Base-by-base conservation (phyloP, 2,329 filamentous ascomycete genomes). In the Sporothrix euskadiensis region DNA sequence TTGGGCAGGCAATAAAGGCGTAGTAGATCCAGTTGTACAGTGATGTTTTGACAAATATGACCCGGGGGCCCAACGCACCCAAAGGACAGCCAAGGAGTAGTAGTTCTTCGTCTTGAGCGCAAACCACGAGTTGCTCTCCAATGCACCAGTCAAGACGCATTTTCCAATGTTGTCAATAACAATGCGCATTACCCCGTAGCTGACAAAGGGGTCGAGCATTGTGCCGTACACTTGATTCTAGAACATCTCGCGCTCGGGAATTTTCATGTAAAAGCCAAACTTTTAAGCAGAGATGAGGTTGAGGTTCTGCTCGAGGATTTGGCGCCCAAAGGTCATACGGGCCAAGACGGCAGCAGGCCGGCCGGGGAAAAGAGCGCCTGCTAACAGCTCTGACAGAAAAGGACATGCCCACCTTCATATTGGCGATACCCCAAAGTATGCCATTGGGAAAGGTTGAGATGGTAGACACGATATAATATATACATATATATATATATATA, bases 341-440 rank as follows among this genome's bases (percentile, higher is more conserved):
- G 78, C 76, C 6, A 81, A 75, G 4, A 81, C 77, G 3, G 80
- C 78, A 19, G 72, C 76, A 44, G 80, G 82, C 54, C 78, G 79
- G 1, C 80, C 79, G 0, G 80, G 83, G 71, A 83, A 81, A 71
- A 87, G 79, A 35, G 85, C 84, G n/a, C 84, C 85, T 2, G 82
- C 85, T 30, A 87, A 77, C 81, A 86, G 84, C 77, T 87, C 84
- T 22, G 82, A 79, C 74, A 85, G 82, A 1, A 83, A 83, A 82
- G 0, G 81, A 80, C 61, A 83, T 77, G 9, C 80, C 82, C 41
- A 78, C 75, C 76, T 81, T 78, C 1, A 82, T 79, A 7, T 79
- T 79, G 56, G 80, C 78, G 4, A 81, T 68, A 35, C 78, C 79
- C 71, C 74, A 80, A 7, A 80, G 77, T 16, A 80, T 79, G 3